A percentile compares a stretch with the other conserved stretches of the same genome.
These are phyloP conservation scores for Acacia crassicarpa DNA, from an alignment of 306 rosid species.

Conservation along the genomic window DNA sequence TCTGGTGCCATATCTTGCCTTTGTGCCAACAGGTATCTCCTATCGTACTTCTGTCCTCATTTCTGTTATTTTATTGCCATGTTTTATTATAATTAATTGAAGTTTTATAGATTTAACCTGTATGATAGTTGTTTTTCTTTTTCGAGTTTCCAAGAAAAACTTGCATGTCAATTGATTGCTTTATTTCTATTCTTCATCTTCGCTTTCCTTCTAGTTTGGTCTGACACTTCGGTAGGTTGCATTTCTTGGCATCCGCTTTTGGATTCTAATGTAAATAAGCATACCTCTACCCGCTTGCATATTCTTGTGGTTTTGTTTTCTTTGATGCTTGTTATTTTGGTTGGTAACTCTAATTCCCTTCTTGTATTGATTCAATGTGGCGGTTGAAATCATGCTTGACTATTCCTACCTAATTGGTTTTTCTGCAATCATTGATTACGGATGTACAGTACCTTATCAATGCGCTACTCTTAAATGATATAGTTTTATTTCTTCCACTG, in stretches of 20 bases:
- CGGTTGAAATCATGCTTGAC: not conserved
- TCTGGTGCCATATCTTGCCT: constrained; percentile 86
- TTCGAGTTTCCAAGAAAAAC: not conserved
- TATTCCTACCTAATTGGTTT: not conserved
- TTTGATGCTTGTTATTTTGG: not conserved
- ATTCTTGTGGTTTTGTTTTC: not conserved
- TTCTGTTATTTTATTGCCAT: not conserved
- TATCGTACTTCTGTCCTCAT: not conserved
- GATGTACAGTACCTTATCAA: not conserved
- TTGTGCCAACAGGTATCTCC: constrained; percentile 62
- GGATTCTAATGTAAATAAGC: not conserved
- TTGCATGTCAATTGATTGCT: not conserved
- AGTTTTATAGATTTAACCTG: not conserved
- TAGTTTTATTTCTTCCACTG: not conserved
- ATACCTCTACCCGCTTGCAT: not conserved
- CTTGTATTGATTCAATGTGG: not conserved
- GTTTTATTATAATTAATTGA: not conserved
- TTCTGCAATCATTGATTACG: not conserved
- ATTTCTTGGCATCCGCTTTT: not conserved
- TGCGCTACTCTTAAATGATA: not conserved
- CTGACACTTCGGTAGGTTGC: not conserved
- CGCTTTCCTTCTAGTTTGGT: not conserved
- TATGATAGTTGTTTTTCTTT: no score
- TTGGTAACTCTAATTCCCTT: not conserved
- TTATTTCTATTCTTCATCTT: not conserved